Base-by-base conservation (phyloP, 176 grass and related monocot species). In the Raddia guianensis region DNA sequence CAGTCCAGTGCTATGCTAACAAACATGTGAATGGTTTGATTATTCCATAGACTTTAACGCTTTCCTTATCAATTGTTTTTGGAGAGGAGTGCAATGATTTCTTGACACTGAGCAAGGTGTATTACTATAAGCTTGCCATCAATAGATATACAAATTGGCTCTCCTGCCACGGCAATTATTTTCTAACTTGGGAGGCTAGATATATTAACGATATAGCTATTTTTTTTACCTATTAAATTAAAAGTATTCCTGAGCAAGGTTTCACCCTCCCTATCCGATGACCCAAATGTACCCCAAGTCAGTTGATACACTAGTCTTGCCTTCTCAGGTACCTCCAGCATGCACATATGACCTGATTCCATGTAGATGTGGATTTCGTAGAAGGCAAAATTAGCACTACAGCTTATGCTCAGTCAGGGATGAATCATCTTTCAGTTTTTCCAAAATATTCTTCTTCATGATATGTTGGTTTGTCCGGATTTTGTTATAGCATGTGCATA, bases 231-330 rank as follows among this genome's bases (percentile, higher is more conserved):
- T 5, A 40, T 40, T 2, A 40, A 40, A 40, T 40, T 40, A 5
- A 2, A 40, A 40, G 37, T 40, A 2, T 40, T 40, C 3, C 37
- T 40, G 37, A 40, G 4, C 37, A 40, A 5, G 37, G 37, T 5
- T 40, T 40, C 37, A 40, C 4, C 1, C 37, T 40, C 37, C 37
- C 37, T 40, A 40, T 40, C 37, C 37, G 37, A 40, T 40, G 37
- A 40, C 4, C 37, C 37, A 40, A 40, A 40, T 40, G 37, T 40
- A 40, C 37, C 37, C 37, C 4, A 40, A 40, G 37, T 40, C 49
- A 50, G 12, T 72, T 27, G 27, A 16, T 63, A 78, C 78, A 45
- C 60, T 62, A 52, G 35, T 70, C 8, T 70, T 62, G 8, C 65
- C 64, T 52, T 44, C 46, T 61, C 0, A 7, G 35, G 14, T 10